Evolutionary conservation across 305 asterid genomes (phyloP).

Genomic region (Coffea humblotiana): DNA sequence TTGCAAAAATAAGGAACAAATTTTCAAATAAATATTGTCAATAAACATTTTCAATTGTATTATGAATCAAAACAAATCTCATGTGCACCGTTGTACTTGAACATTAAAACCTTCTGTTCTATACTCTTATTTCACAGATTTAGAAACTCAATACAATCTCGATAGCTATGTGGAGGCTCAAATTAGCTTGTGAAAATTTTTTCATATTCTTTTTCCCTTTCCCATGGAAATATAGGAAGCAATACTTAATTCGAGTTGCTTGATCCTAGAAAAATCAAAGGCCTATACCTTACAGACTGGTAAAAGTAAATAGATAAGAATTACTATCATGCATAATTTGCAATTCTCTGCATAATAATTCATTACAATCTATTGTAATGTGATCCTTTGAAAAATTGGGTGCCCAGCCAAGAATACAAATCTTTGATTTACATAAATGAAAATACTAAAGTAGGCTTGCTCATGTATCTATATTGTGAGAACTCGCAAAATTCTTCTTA

Average conservation of each 20-base stretch:
- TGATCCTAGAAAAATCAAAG: background rate
- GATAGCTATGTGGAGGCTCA: too few species aligned
- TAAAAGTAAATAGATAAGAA: background rate
- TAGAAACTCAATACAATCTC: background rate
- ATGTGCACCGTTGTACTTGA: too few species aligned
- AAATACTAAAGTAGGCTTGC: constrained; percentile 5
- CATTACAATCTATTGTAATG: constrained; percentile 27
- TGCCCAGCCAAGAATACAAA: constrained; percentile 53
- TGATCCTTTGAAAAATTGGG: constrained; percentile 48
- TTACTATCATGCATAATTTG: constrained; percentile 1
- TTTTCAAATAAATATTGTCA: too few species aligned
- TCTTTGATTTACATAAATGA: constrained; percentile 56
- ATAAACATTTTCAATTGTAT: too few species aligned
- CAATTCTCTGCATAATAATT: background rate
- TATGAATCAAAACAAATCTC: too few species aligned
- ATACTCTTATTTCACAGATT: background rate
- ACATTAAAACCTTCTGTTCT: too few species aligned
- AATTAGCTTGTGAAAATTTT: background rate
- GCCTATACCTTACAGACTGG: background rate
- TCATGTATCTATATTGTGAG: constrained; percentile 66
- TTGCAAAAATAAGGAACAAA: too few species aligned
- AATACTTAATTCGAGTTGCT: too few species aligned
- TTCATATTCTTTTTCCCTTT: background rate
- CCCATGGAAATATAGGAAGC: background rate
- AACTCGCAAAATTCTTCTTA: too few species aligned